Base-by-base conservation (phyloP, 306 rosid genomes). In the Pyrus communis region DNA sequence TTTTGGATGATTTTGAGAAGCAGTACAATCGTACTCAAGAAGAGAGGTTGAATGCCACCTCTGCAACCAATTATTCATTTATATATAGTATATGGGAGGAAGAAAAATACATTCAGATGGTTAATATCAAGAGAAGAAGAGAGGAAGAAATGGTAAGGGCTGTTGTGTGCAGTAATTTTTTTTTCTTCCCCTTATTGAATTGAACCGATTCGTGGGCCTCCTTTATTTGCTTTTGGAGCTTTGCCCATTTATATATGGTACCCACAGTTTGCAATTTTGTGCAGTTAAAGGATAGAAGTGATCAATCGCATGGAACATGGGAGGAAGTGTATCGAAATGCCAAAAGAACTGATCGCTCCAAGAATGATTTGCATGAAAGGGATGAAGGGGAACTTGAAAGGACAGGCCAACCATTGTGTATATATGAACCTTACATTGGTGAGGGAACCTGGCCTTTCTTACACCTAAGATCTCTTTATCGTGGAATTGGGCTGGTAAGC, bases 371-470 rank as follows among this genome's bases (percentile, higher is more conserved):
- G 85, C 98, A 91, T 55, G 99, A 93, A 85, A 93, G 99, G 81
- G 99, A 91, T 66, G 96, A 96, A 9, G 86, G 97, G 77, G 99
- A 96, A 83, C 93, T 96, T 82, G 94, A 89, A 89, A 87, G 99
- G 75, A 93, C 94, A 17, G 99, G 98, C 73, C 99, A 96, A 70
- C 91, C 93, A 5, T 78, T 96, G 61, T 81, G 94, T 88, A 96
- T 96, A 81, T 96, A 96, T 77, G 99, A 96, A 83, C 99, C 98
- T 77, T 96, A 93, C 84, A 80, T 75, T 45, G 99, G 99, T 57
- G 94, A 91, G 88, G 98, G 99, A 75, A 80, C 87, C 77, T 96
- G 99, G 99, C 89, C 97, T 68, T 96, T 96, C 84, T 91, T 96
- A 75, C 99, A 96, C 84, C 22, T 38, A 22, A 81, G 71, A 77